These are phyloP conservation scores for Mycena polygramma DNA, from an alignment of 768 basidiomycete genomes.

Conservation along the genomic window DNA sequence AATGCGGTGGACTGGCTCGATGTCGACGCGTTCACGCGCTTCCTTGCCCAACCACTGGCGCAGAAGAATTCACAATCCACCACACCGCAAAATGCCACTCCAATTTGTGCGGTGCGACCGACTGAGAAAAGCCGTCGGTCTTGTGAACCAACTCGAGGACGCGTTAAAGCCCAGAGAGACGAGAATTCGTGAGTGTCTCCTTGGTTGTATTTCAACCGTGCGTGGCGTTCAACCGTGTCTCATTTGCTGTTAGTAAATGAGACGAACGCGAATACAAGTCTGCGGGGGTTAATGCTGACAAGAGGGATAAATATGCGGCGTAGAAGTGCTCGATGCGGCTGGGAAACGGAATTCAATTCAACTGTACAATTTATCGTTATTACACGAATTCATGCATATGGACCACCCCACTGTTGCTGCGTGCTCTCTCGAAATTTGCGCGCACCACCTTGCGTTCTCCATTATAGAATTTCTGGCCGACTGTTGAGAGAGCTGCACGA, in stretches of 20 bases:
- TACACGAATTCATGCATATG: no score
- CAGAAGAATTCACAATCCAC: background rate
- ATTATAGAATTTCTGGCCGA: no score
- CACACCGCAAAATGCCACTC: constrained; percentile 6
- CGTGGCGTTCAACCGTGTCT: background rate
- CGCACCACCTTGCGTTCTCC: no score
- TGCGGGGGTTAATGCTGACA: background rate
- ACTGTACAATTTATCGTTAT: background rate
- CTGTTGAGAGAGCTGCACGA: no score
- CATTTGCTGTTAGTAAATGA: background rate
- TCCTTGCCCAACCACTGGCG: constrained; percentile 11
- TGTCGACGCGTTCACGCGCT: constrained; percentile 27
- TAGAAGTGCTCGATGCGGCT: background rate
- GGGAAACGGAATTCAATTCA: background rate
- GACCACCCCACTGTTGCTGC: no score
- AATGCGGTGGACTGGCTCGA: constrained; percentile 34
- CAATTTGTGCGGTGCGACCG: background rate
- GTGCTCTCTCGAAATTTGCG: no score
- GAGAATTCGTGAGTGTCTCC: constrained; percentile 6
- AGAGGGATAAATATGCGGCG: background rate
- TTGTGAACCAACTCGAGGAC: background rate
- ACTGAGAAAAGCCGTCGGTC: background rate
- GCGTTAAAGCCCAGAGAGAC: background rate
- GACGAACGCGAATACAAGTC: background rate
- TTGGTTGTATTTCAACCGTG: background rate